A percentile compares a stretch with the other conserved stretches of the same genome.
Conservation (phyloP, 768 basidiomycete genomes). For the Calocera viscosa region DNA sequence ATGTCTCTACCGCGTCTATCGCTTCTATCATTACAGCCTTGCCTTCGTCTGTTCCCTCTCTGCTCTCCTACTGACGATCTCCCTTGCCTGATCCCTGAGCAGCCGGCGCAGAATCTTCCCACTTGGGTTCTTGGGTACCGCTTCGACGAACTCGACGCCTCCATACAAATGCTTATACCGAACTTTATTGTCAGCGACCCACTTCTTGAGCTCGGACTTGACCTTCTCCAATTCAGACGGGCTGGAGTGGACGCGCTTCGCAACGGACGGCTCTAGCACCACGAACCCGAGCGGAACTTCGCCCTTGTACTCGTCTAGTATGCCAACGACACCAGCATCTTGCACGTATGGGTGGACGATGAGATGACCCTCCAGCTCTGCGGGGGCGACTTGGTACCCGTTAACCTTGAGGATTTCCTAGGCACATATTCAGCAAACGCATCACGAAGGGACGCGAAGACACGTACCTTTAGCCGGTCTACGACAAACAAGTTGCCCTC, state of each 20-base stretch:
- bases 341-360: constrained; percentile 23
- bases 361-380: constrained; percentile 27
- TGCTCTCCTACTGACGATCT: constrained; percentile 15
- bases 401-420: constrained; percentile 39
- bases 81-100: constrained; percentile 40
- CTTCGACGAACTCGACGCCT: constrained; percentile 43
- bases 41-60: constrained; percentile 15
- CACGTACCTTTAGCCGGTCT: constrained; percentile 47
- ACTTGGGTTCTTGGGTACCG: constrained; percentile 51
- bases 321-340: constrained; percentile 26
- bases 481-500: constrained; percentile 48
- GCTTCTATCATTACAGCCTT: constrained; percentile 22
- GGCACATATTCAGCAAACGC: background rate
- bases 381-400: constrained; percentile 25
- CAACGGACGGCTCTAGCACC: constrained; percentile 35
- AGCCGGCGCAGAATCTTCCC: constrained; percentile 38
- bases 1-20: background rate
- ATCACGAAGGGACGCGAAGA: background rate
- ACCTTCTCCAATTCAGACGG: constrained; percentile 30
- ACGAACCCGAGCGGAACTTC: constrained; percentile 62
- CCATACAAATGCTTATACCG: constrained; percentile 48
- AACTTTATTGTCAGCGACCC: constrained; percentile 42
- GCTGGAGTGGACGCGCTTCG: constrained; percentile 29
- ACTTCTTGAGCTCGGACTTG: constrained; percentile 25
- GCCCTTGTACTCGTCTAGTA: constrained; percentile 50